Evolutionary conservation across 257 asterid genomes (phyloP), one percentile per base, ranked within the genome.

Genomic region (Solanum piurae): DNA sequence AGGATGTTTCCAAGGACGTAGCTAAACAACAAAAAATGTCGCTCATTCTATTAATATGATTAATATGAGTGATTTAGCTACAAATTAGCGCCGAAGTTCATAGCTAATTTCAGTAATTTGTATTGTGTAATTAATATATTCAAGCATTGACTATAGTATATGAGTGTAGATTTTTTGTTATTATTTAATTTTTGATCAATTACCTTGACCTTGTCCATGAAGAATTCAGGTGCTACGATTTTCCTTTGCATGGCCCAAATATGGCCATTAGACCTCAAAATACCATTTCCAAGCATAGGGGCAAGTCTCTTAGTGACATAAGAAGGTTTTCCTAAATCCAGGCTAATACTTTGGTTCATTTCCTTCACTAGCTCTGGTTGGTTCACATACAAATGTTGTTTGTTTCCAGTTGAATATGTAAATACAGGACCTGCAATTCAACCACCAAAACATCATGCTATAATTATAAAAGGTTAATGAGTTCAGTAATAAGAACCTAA

Each of bases 231-330:
- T 1, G 98, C 98, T 4, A 95, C 92, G 46, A 96, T 95, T 85
- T 94, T 96, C 86, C 98, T 94, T 36, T 96, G 98, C 40, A 89
- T 96, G 3, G 96, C 94, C 98, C 98, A 96, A 25, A 91, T 9
- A 27, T 89, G 94, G 20, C 97, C 98, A 72, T 96, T 96, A 86
- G 98, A 95, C 89, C 98, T 95, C 89, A 96, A 87, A 62, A 95
- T 91, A 21, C 98, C 98, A 92, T 93, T 95, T 25, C 98, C 98
- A 89, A 96, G 98, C 95, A 96, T 89, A 3, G 98, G 98, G n/a
- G 96, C 94, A 12, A 95, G 98, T 86, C 98, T 91, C 88, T 95
- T 96, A 5, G 97, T 95, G 83, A 96, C 93, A 34, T 96, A 93
- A 8, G 94, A 90, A 87, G 98, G 98, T 91, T 96, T 96, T 27